A percentile compares a stretch with the other conserved stretches of the same genome.
phyloP scores from a whole-genome alignment of 2,329 filamentous ascomycete genomes.

The Tolypocladium album region DNA sequence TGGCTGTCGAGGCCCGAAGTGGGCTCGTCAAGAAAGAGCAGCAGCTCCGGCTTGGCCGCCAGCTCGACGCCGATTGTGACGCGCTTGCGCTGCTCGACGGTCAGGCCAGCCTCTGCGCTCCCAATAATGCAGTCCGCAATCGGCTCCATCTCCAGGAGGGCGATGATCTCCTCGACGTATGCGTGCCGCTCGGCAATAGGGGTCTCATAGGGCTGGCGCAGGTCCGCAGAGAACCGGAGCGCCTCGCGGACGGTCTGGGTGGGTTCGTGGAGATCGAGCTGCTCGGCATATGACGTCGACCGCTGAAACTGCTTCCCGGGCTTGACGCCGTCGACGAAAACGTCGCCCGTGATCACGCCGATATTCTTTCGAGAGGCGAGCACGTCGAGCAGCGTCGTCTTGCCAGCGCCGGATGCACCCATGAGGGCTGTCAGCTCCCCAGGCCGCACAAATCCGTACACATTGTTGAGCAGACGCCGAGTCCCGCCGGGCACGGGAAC shows the following conservation, averaged over 20 bases:
- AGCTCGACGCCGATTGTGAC: constrained; percentile 90
- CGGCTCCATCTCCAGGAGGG: constrained; percentile 45
- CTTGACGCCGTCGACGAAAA: constrained; percentile 44
- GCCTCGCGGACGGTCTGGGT: constrained; percentile 54
- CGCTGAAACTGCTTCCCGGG: constrained; percentile 51
- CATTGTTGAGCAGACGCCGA: constrained; percentile 42
- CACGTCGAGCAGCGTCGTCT: constrained; percentile 76
- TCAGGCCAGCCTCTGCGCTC: constrained; percentile 56
- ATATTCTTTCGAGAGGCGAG: constrained; percentile 52
- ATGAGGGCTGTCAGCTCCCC: constrained; percentile 71
- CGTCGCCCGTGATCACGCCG: constrained; percentile 45
- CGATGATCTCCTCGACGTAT: constrained; percentile 52
- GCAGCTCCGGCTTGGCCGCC: constrained; percentile 67
- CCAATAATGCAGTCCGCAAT: constrained; percentile 51
- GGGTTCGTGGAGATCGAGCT: constrained; percentile 51
- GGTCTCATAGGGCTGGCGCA: constrained; percentile 45
- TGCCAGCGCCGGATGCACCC: constrained; percentile 77
- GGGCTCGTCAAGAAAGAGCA: constrained; percentile 71
- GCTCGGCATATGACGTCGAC: constrained; percentile 51
- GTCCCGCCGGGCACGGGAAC: constrained; percentile 48
- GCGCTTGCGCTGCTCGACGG: constrained; percentile 56
- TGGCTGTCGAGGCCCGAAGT: constrained; percentile 57
- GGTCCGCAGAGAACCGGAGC: constrained; percentile 50
- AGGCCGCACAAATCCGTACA: constrained; percentile 63
- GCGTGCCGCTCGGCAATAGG: constrained; percentile 43